These are phyloP conservation scores for Backusella psychrophila DNA, from an alignment of 192 early-diverging fungal species.

Conservation along the genomic window DNA sequence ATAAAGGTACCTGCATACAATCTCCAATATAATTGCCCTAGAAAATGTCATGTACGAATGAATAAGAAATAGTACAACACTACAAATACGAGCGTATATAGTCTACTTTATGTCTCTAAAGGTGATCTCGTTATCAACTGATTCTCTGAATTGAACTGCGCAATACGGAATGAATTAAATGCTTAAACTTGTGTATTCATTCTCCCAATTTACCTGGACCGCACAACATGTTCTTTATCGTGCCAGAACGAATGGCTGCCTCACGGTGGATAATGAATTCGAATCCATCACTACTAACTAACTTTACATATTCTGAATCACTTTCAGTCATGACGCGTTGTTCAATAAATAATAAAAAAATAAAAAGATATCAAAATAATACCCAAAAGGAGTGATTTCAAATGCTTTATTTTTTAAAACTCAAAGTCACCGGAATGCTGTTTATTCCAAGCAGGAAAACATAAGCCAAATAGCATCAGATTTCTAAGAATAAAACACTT, in stretches of 20 bases:
- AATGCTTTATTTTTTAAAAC: too few relatives aligned
- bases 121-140: conserved; percentile 79
- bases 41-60: not conserved
- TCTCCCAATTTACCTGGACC: conserved; percentile 57
- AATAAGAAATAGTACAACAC: not conserved
- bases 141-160: conserved; percentile 88
- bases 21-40: conserved; percentile 89
- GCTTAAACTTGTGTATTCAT: not conserved
- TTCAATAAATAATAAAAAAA: not conserved
- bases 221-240: conserved; percentile 94
- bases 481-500: too few relatives aligned
- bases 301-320: conserved; percentile 60
- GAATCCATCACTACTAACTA: conserved; percentile 89
- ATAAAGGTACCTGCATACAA: conserved; percentile 91
- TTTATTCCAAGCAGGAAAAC: too few relatives aligned
- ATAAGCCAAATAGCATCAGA: too few relatives aligned
- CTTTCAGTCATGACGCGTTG: conserved; percentile 8
- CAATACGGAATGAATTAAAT: not conserved
- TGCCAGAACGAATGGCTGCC: conserved; percentile 88
- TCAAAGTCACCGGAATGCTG: too few relatives aligned
- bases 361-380: not conserved
- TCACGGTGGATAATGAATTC: conserved; percentile 84
- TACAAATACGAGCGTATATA: not conserved
- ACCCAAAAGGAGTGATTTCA: too few relatives aligned
- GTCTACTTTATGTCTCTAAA: conserved; percentile 91